Base-by-base conservation (phyloP, 768 basidiomycete species). In the Suillus tomentosus region DNA sequence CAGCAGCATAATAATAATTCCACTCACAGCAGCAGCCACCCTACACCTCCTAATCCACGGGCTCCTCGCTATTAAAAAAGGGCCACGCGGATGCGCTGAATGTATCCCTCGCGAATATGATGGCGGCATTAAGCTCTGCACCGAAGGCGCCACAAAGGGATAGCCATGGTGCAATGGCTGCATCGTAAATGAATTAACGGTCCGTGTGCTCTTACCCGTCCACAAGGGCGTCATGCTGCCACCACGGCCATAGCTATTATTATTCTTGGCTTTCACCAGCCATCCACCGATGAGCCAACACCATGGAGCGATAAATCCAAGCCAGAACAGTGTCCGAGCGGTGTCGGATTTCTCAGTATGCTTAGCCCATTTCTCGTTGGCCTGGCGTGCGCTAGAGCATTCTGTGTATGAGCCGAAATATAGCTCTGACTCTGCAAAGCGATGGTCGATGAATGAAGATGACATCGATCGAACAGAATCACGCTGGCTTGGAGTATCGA, bases 231-330 rank as follows among this genome's bases (percentile, higher is more conserved):
- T 64, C 45, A 69, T 55, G 56, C 64, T 69, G 76, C 81, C 72
- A 78, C 83, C 63, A 76, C 76, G 42, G 77, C 79, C 80, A 78
- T 81, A 66, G 72, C 54, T 58, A 58, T 72, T 65, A 72, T 65
- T 64, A 64, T 70, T 61, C 68, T 71, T 3, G 66, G 79, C 71
- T 9, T 82, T 83, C 62, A 86, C 77, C 63, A 89, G 83, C 90
- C 90, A 92, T 5, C 90, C 90, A 0, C 90, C 90, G 15, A 91
- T 79, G 53, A 92, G 81, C 90, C 90, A 92, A 60, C 90, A 82
- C 74, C 88, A 84, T 0, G 90, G 90, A 54, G 83, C 87, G 55
- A 90, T 63, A 68, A 92, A 92, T 3, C 90, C 90, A 0, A 87
- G 63, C 87, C 88, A 91, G 76, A 92, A 92, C n/a, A 90, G 77